A percentile compares a stretch with the other conserved stretches of the same genome.
These are phyloP conservation scores for Solanum sitiens DNA, from an alignment of 257 asterid species.

Conservation along the genomic window DNA sequence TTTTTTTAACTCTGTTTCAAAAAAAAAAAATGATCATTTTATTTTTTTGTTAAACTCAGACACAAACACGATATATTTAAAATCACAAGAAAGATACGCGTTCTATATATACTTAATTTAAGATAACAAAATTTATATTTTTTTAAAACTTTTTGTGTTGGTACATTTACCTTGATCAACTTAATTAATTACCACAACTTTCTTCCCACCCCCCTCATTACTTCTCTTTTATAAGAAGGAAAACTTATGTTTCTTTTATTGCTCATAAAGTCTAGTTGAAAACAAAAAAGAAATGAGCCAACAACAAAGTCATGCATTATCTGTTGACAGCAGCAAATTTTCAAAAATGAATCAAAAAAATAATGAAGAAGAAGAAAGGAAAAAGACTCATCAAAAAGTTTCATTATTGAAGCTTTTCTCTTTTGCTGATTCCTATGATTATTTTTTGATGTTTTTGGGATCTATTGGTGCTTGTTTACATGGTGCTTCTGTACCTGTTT, in stretches of 20 bases:
- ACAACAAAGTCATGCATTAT: not conserved
- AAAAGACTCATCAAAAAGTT: conserved; percentile 16
- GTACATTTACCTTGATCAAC: not conserved
- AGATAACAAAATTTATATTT: too few species aligned
- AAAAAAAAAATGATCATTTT: too few species aligned
- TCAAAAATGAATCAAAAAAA: not conserved
- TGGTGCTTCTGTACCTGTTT: conserved; percentile 94
- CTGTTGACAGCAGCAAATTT: not conserved
- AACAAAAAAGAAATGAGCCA: conserved; percentile 1
- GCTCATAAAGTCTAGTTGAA: not conserved
- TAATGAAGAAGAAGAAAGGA: not conserved
- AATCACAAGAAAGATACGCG: accelerated
- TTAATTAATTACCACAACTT: not conserved
- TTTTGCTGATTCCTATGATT: conserved; percentile 72
- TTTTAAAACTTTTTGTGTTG: too few species aligned
- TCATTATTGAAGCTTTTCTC: conserved; percentile 47
- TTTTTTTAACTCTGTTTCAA: too few species aligned
- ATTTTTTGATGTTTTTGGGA: conserved; percentile 61
- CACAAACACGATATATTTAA: too few species aligned
- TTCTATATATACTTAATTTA: too few species aligned
- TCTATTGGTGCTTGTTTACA: conserved; percentile 81
- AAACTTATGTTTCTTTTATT: not conserved
- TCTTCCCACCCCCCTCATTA: not conserved
- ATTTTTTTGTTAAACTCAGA: accelerated
- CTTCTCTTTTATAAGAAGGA: not conserved